Evolutionary conservation across 345 rosid genomes (phyloP).

Genomic region (Salix koriyanagi): DNA sequence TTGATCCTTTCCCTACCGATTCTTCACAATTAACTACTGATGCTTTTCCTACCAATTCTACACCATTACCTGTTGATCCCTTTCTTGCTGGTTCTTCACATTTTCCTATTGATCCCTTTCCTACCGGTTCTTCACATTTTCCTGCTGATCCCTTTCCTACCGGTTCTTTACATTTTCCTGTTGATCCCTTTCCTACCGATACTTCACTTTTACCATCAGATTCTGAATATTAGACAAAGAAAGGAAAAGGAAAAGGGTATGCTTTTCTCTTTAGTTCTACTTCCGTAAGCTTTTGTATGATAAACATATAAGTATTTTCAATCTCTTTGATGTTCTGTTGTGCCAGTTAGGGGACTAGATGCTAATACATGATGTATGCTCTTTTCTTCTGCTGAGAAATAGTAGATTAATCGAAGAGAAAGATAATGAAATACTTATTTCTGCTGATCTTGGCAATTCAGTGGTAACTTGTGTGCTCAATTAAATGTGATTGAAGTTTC

Average conservation of each 20-base stretch:
- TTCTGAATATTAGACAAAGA: slow-evolving; percentile 38
- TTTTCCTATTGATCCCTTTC: neutral
- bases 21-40: neutral
- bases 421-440: slow-evolving; percentile 24
- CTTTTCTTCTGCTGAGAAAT: slow-evolving; percentile 26
- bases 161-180: neutral
- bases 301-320: slow-evolving; percentile 2
- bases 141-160: neutral
- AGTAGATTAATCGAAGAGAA: slow-evolving; percentile 16
- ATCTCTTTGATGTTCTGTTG: slow-evolving; percentile 17
- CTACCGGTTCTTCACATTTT: neutral
- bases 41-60: slow-evolving; percentile 6
- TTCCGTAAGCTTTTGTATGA: slow-evolving; percentile 19
- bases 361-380: slow-evolving; percentile 10
- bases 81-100: neutral
- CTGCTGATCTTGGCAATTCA: slow-evolving; percentile 20
- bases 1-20: slow-evolving; percentile 4
- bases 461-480: slow-evolving; percentile 4
- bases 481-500: slow-evolving; percentile 8
- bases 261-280: slow-evolving; percentile 18
- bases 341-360: slow-evolving; percentile 24
- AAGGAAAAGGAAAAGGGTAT: slow-evolving; percentile 33
- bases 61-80: neutral
- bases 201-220: slow-evolving; percentile 53
- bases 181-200: neutral